Evolutionary conservation across 2,329 filamentous ascomycete species (phyloP).

Genomic region (Fusarium sp.): DNA sequence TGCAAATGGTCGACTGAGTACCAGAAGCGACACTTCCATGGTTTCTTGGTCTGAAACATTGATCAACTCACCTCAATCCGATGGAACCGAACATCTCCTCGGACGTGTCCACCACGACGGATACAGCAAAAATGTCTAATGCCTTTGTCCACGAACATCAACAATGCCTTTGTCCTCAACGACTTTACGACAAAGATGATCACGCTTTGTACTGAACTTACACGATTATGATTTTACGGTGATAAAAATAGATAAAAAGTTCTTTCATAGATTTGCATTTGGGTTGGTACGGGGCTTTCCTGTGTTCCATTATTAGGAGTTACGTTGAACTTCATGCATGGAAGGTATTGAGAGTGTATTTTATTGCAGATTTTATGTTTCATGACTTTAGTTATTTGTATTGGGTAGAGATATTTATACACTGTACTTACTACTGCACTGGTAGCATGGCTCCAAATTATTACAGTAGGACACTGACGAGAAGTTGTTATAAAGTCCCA

Average conservation of each 20-base stretch:
- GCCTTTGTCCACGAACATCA: conserved; percentile 11
- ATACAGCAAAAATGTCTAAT: conserved; percentile 25
- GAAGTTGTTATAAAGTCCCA: background rate
- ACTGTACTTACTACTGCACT: background rate
- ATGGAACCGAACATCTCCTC: conserved; percentile 27
- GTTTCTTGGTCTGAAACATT: conserved; percentile 33
- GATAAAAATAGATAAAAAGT: conserved; percentile 27
- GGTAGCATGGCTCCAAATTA: too few relatives aligned
- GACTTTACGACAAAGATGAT: conserved; percentile 21
- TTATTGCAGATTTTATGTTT: background rate
- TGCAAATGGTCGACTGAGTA: conserved; percentile 13
- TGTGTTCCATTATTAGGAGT: background rate
- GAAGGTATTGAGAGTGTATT: background rate
- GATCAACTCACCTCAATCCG: conserved; percentile 5
- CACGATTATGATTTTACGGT: conserved; percentile 23
- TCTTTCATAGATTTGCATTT: conserved; percentile 12
- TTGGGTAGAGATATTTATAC: background rate
- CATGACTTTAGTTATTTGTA: background rate
- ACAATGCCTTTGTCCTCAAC: conserved; percentile 18
- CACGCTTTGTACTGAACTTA: conserved; percentile 6
- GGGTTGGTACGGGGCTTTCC: background rate
- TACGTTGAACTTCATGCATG: background rate
- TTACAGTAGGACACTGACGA: background rate
- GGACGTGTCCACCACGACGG: conserved; percentile 27
- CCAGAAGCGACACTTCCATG: conserved; percentile 36